Conservation (phyloP, 73 alveolate genomes). For the Symbiodinium pilosum region DNA sequence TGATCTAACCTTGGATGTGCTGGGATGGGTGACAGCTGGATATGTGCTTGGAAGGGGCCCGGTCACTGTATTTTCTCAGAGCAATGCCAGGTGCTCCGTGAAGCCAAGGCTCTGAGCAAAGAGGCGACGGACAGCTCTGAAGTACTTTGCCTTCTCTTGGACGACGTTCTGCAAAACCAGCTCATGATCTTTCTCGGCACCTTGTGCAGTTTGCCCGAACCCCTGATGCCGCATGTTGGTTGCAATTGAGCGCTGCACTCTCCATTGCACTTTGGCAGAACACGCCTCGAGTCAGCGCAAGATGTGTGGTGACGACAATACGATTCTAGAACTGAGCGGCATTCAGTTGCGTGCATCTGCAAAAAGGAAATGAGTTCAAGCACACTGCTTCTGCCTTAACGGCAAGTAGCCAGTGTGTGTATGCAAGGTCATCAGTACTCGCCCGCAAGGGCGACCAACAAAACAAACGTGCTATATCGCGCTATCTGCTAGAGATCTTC, state of each 20-base stretch:
- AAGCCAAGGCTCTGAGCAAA: constrained; percentile 48
- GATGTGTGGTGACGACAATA: not conserved
- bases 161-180: constrained; percentile 60
- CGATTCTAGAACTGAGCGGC: no score
- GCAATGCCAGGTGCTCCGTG: no score
- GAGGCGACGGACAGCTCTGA: constrained; percentile 68
- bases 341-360: no score
- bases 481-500: no score
- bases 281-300: not conserved
- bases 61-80: no score
- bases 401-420: no score
- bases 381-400: not conserved
- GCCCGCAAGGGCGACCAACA: no score
- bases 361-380: not conserved
- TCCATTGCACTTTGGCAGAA: constrained; percentile 68
- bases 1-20: constrained; percentile 35
- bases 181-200: constrained; percentile 74
- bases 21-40: no score
- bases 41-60: no score
- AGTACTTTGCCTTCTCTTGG: constrained; percentile 72
- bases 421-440: no score
- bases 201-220: not conserved
- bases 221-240: no score
- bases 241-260: not conserved
- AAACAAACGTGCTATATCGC: no score